Percentiles rank a stretch among this genome's conserved stretches.
These are phyloP conservation scores for Byssothecium circinans DNA, from an alignment of 2,329 filamentous ascomycete genomes.

Conservation along the genomic window DNA sequence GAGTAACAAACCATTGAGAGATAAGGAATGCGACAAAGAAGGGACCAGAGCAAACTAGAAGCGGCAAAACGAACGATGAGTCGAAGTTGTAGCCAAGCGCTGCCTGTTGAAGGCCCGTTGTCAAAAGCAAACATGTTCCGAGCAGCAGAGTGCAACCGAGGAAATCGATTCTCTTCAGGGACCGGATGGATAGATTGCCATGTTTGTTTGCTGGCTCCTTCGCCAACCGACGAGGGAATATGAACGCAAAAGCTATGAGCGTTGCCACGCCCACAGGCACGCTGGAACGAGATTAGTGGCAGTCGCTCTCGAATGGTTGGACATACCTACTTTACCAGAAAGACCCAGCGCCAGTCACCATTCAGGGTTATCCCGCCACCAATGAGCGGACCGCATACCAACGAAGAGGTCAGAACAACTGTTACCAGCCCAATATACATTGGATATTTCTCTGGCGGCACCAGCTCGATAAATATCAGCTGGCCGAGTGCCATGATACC, in stretches of 20 bases:
- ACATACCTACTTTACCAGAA: constrained; percentile 20
- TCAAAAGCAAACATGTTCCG: constrained; percentile 13
- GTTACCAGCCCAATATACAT: constrained; percentile 10
- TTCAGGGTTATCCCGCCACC: constrained; percentile 13
- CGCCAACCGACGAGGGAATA: constrained; percentile 3
- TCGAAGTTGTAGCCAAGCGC: constrained; percentile 7
- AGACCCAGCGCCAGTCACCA: constrained; percentile 22
- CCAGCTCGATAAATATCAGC: constrained; percentile 34
- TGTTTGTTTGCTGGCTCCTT: constrained; percentile 9
- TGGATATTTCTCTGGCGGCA: constrained; percentile 12
- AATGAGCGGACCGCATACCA: constrained; percentile 16
- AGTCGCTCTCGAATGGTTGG: background rate
- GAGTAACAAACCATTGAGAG: constrained; percentile 18
- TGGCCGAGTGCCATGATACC: constrained; percentile 36
- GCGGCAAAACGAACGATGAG: constrained; percentile 12
- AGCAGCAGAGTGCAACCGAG: constrained; percentile 18
- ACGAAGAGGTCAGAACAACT: constrained; percentile 7
- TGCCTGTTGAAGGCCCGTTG: constrained; percentile 22
- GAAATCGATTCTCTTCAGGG: constrained; percentile 10
- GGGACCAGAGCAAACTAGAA: constrained; percentile 11
- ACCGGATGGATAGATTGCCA: background rate
- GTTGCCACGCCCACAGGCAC: constrained; percentile 10
- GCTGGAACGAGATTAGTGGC: constrained; percentile 6
- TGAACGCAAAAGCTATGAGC: constrained; percentile 1
- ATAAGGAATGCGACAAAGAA: constrained; percentile 17